Evolutionary conservation across 2,329 filamentous ascomycete species (phyloP).

Genomic region (Colletotrichum abscissum): DNA sequence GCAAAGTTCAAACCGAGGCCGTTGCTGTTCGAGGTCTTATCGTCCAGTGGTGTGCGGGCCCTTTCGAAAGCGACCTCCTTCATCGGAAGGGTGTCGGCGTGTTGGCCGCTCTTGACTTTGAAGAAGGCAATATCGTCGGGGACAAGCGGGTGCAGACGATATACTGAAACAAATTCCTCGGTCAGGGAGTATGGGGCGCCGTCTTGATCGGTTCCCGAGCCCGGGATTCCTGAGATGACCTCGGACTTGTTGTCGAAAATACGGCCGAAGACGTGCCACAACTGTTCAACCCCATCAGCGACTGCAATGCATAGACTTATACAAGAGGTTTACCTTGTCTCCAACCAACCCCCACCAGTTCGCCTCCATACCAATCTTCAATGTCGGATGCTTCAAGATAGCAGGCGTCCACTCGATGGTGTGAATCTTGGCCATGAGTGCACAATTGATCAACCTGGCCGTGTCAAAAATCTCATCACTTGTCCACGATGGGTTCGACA

Average conservation of each 20-base stretch:
- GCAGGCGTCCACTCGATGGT: conserved; percentile 61
- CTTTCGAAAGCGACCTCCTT: conserved; percentile 47
- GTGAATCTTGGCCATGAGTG: conserved; percentile 61
- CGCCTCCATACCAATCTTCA: conserved; percentile 55
- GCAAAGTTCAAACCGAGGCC: conserved; percentile 43
- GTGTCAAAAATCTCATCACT: conserved; percentile 56
- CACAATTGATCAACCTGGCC: conserved; percentile 55
- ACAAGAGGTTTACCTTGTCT: conserved; percentile 45
- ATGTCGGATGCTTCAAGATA: conserved; percentile 55
- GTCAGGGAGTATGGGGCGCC: conserved; percentile 53
- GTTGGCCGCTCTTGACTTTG: conserved; percentile 36
- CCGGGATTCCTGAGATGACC: conserved; percentile 37
- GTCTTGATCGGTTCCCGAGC: conserved; percentile 45
- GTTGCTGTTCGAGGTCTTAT: background rate
- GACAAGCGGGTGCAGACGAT: conserved; percentile 54
- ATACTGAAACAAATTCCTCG: conserved; percentile 50
- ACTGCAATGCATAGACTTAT: no score
- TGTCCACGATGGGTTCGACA: conserved; percentile 49
- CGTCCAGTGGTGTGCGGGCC: conserved; percentile 45
- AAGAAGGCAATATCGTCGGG: conserved; percentile 45
- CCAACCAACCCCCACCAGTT: conserved; percentile 59
- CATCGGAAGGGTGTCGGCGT: conserved; percentile 43
- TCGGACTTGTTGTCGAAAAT: conserved; percentile 7
- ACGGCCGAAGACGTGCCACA: conserved; percentile 49
- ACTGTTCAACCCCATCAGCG: background rate